Conservation (phyloP, 106 monocot genomes). For the Gastrodia elata region DNA sequence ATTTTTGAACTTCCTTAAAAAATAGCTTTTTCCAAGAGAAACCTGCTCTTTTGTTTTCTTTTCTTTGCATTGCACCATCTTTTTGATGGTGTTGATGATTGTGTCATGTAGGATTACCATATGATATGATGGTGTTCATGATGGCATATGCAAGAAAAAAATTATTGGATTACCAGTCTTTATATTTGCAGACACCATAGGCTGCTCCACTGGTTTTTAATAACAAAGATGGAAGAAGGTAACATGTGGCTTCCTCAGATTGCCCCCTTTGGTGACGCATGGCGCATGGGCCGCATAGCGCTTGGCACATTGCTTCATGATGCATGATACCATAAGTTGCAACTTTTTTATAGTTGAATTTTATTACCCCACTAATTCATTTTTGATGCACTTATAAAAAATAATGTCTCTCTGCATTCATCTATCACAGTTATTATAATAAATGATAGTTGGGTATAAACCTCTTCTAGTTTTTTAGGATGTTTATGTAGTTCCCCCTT, state of each 20-base stretch:
- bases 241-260: not conserved
- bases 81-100: too few species aligned
- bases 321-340: not conserved
- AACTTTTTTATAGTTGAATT: not conserved
- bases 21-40: too few species aligned
- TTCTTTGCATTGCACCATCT: too few species aligned
- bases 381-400: not conserved
- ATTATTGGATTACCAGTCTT: too few species aligned
- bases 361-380: not conserved
- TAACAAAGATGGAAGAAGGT: not conserved
- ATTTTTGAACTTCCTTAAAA: too few species aligned
- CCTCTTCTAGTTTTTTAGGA: not conserved
- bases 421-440: not conserved
- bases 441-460: not conserved
- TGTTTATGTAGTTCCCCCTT: conserved; percentile 1
- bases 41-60: too few species aligned
- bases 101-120: too few species aligned
- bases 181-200: too few species aligned
- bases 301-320: not conserved
- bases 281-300: too few species aligned
- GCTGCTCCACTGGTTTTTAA: too few species aligned
- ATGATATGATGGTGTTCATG: too few species aligned
- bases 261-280: not conserved
- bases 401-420: not conserved
- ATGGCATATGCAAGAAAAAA: too few species aligned